phyloP scores from a whole-genome alignment of 2,329 filamentous ascomycete genomes.

The Colletotrichum lentis region DNA sequence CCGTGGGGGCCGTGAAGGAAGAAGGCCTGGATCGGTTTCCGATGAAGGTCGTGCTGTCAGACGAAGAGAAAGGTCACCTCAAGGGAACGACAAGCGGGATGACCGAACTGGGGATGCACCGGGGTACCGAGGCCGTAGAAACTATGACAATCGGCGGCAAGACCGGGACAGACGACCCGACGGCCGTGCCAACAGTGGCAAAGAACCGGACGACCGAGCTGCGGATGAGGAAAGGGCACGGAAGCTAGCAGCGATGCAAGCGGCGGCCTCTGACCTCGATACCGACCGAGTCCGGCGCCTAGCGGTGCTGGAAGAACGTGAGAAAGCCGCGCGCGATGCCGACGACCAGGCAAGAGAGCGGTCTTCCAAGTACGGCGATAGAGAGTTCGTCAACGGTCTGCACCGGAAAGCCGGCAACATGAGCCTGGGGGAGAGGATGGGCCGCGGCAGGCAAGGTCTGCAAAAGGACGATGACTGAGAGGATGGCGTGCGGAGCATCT shows the following conservation, averaged over 20 bases:
- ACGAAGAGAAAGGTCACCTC: constrained; percentile 40
- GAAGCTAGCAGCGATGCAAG: constrained; percentile 77
- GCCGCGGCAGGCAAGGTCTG: constrained; percentile 56
- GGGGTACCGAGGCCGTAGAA: constrained; percentile 37
- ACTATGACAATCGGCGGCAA: constrained; percentile 37
- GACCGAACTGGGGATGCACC: constrained; percentile 39
- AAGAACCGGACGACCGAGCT: constrained; percentile 42
- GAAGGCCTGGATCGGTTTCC: constrained; percentile 42
- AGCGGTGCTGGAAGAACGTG: constrained; percentile 70
- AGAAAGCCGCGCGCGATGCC: constrained; percentile 69
- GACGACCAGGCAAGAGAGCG: constrained; percentile 70
- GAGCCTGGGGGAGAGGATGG: constrained; percentile 61
- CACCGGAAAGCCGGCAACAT: constrained; percentile 66
- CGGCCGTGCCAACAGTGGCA: constrained; percentile 34
- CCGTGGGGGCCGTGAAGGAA: constrained; percentile 46
- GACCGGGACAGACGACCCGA: constrained; percentile 40
- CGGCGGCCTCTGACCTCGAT: constrained; percentile 74
- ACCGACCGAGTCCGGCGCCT: constrained; percentile 74
- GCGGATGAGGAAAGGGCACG: constrained; percentile 67
- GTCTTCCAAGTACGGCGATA: constrained; percentile 69
- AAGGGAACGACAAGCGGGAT: constrained; percentile 38
- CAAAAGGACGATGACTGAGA: constrained; percentile 56
- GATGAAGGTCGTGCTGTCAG: constrained; percentile 46
- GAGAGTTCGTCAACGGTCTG: constrained; percentile 70
- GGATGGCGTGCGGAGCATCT: not conserved